Conservation (phyloP, 805 yeast species). For the Dipodascopsis tothii region DNA sequence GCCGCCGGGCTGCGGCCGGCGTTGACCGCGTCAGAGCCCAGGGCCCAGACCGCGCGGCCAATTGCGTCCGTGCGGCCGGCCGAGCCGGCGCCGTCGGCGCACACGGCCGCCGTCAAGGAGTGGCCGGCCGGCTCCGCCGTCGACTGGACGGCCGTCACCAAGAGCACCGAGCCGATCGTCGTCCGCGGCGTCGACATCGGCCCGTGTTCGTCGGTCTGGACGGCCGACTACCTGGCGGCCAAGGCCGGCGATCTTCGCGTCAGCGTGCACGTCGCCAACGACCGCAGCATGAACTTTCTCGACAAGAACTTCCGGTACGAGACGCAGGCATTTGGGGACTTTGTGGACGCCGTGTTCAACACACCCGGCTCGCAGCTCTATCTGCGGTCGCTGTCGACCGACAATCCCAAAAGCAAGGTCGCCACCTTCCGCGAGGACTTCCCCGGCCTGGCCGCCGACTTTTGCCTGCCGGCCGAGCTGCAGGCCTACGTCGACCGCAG, state of each 20-base stretch:
- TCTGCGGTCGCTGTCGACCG: slow-evolving; percentile 29
- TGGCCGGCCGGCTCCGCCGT: slow-evolving; percentile 1
- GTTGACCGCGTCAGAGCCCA: not conserved
- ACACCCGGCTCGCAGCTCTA: slow-evolving; percentile 15
- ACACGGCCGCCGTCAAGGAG: not conserved
- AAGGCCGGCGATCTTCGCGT: slow-evolving; percentile 29
- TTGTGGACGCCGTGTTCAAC: slow-evolving; percentile 25
- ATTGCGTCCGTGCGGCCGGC: not conserved
- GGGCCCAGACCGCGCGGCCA: too few species aligned
- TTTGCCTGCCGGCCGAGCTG: slow-evolving; percentile 28
- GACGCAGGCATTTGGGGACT: slow-evolving; percentile 27
- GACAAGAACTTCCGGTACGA: slow-evolving; percentile 31
- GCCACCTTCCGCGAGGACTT: slow-evolving; percentile 30
- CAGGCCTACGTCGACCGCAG: slow-evolving; percentile 16
- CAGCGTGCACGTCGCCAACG: slow-evolving; percentile 28
- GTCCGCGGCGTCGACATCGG: slow-evolving; percentile 29
- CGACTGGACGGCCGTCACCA: slow-evolving; percentile 10
- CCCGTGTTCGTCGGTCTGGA: slow-evolving; percentile 28
- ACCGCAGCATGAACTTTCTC: slow-evolving; percentile 28
- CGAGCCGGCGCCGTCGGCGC: not conserved
- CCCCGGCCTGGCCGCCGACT: slow-evolving; percentile 29
- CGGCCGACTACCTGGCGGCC: slow-evolving; percentile 27
- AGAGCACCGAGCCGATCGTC: slow-evolving; percentile 25
- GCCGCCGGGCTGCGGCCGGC: too few species aligned
- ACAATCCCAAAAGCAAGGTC: slow-evolving; percentile 29